A percentile compares a stretch with the other conserved stretches of the same genome.
Conservation (phyloP, 1,284 basidiomycete species). For the Ceratobasidium papillatum region DNA sequence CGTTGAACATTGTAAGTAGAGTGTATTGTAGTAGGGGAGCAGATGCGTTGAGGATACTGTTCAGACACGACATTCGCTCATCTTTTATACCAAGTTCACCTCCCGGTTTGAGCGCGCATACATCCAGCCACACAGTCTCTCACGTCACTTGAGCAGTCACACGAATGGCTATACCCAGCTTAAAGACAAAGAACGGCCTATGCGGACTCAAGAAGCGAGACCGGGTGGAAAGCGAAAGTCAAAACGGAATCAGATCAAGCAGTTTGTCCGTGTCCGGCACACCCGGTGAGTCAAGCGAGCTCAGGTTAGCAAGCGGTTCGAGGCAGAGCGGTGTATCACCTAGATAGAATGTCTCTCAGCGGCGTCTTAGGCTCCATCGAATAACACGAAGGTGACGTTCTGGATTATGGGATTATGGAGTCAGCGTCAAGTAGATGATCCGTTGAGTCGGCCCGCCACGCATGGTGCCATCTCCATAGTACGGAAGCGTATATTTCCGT, state of each 20-base stretch:
- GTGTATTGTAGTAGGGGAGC: neutral
- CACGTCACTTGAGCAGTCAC: neutral
- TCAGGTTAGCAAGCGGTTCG: neutral
- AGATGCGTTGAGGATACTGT: neutral
- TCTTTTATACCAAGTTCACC: too few relatives aligned
- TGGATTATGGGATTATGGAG: too few relatives aligned
- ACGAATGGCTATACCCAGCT: neutral
- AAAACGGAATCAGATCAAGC: neutral
- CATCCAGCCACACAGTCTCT: neutral
- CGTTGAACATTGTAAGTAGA: constrained; percentile 7
- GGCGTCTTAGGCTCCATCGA: too few relatives aligned
- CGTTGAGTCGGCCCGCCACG: too few relatives aligned
- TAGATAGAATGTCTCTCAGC: too few relatives aligned
- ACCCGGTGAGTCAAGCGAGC: neutral
- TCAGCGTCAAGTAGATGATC: too few relatives aligned
- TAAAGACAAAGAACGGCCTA: neutral
- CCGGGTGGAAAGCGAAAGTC: neutral
- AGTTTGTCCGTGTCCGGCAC: neutral
- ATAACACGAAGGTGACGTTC: too few relatives aligned
- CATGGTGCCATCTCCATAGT: too few relatives aligned
- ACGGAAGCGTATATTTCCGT: too few relatives aligned
- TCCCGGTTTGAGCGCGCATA: too few relatives aligned
- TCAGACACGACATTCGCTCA: neutral
- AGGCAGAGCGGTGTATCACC: neutral
- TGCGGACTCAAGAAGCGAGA: neutral